A percentile compares a stretch with the other conserved stretches of the same genome.
Evolutionary conservation across 1,284 basidiomycete species (phyloP).

Genomic region (Cutaneotrichosporon mucoides): DNA sequence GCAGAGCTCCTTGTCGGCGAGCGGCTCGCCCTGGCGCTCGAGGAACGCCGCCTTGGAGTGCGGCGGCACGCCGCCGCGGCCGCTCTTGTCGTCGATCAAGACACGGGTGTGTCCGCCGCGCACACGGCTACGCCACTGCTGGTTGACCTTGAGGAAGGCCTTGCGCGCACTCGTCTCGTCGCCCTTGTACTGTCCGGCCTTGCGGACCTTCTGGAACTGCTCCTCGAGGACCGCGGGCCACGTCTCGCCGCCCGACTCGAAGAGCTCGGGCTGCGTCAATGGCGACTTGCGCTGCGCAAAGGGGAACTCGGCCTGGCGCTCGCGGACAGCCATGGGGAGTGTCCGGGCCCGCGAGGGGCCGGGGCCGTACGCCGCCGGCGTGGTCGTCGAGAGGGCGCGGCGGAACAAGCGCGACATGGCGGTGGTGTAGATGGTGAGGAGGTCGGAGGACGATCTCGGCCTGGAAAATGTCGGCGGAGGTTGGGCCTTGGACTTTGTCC

Average conservation of each 20-base stretch:
- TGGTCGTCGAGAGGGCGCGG: constrained; percentile 22
- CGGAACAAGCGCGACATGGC: constrained; percentile 41
- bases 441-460: not conserved
- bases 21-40: constrained; percentile 12
- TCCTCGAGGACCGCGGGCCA: constrained; percentile 37
- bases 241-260: constrained; percentile 13
- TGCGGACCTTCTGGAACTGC: constrained; percentile 35
- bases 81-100: not conserved
- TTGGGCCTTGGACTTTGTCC: not conserved
- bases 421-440: not conserved
- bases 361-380: constrained; percentile 19
- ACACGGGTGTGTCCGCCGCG: constrained; percentile 25
- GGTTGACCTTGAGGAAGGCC: constrained; percentile 34
- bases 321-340: constrained; percentile 33
- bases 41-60: constrained; percentile 10
- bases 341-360: constrained; percentile 22
- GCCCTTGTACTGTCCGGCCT: constrained; percentile 25
- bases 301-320: constrained; percentile 27
- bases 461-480: constrained; percentile 16
- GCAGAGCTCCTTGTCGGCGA: not conserved
- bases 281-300: constrained; percentile 19
- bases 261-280: constrained; percentile 20
- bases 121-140: constrained; percentile 37
- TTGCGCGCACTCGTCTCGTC: constrained; percentile 32
- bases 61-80: not conserved